A percentile compares a stretch with the other conserved stretches of the same genome.
These are phyloP conservation scores for Aspergillus sclerotiicarbonarius DNA, from an alignment of 495 filamentous ascomycete species.

Conservation along the genomic window DNA sequence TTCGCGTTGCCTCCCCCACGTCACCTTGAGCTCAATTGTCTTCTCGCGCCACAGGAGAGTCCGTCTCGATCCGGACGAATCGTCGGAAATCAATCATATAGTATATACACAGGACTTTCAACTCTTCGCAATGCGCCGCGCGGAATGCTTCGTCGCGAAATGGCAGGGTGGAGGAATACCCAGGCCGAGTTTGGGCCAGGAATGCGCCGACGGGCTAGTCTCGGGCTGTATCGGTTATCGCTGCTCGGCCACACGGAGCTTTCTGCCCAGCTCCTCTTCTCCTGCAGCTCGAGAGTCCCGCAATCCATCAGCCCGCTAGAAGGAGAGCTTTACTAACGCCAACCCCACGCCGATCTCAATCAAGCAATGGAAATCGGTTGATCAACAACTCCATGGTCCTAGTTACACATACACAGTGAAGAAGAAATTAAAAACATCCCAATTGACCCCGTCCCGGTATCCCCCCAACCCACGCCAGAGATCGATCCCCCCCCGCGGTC, in stretches of 20 bases:
- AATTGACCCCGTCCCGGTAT: not conserved
- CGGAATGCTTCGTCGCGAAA: too few species aligned
- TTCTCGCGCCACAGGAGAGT: not conserved
- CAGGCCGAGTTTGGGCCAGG: slow-evolving; percentile 19
- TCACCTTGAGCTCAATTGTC: not conserved
- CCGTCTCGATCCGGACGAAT: too few species aligned
- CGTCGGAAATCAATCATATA: too few species aligned
- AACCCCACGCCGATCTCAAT: not conserved
- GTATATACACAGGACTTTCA: too few species aligned
- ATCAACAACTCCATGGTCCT: not conserved
- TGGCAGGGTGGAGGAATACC: not conserved
- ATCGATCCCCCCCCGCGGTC: not conserved
- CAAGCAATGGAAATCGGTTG: not conserved
- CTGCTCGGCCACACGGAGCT: slow-evolving; percentile 41
- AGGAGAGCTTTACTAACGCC: not conserved
- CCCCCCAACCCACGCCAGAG: not conserved
- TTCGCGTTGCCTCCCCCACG: not conserved
- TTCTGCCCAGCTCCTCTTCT: not conserved
- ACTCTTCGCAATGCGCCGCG: too few species aligned
- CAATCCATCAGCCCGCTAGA: too few species aligned
- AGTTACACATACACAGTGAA: slow-evolving; percentile 3
- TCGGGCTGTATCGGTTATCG: slow-evolving; percentile 38
- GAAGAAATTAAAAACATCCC: not conserved
- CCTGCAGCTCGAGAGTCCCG: too few species aligned
- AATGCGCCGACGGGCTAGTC: slow-evolving; percentile 23